phyloP scores from a whole-genome alignment of 2,329 filamentous ascomycete species.

The Colletotrichum cuscutae region DNA sequence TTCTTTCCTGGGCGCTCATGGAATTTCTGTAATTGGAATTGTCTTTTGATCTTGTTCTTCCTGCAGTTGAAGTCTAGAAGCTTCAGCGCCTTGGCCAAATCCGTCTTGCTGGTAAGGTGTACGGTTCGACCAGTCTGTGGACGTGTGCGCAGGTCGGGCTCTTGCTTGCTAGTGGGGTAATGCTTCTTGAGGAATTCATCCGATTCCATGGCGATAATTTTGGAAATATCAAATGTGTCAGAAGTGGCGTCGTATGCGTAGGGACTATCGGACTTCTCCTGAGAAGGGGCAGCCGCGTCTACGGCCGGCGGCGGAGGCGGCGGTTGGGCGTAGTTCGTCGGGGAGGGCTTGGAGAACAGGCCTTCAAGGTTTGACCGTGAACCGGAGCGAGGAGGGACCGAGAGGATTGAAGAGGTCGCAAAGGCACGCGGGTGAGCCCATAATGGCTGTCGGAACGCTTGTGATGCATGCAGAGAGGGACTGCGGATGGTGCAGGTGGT shows the following conservation, averaged over 20 bases:
- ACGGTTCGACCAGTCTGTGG: slow-evolving; percentile 57
- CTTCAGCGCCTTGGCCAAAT: slow-evolving; percentile 56
- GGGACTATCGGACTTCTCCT: background rate
- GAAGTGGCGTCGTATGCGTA: slow-evolving; percentile 35
- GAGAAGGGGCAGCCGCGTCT: background rate
- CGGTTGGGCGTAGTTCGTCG: background rate
- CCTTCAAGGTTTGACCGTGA: background rate
- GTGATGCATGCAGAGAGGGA: background rate
- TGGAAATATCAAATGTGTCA: slow-evolving; percentile 45
- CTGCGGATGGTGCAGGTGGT: slow-evolving; percentile 20
- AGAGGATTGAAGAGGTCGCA: slow-evolving; percentile 8
- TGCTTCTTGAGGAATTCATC: slow-evolving; percentile 37
- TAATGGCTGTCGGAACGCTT: slow-evolving; percentile 12
- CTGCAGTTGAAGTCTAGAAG: slow-evolving; percentile 51
- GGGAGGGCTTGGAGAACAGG: background rate
- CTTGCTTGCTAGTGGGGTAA: slow-evolving; percentile 30
- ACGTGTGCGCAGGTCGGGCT: slow-evolving; percentile 48
- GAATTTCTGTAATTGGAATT: slow-evolving; percentile 70
- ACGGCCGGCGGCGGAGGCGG: slow-evolving; percentile 9
- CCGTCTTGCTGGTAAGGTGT: slow-evolving; percentile 53
- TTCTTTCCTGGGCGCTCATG: slow-evolving; percentile 82
- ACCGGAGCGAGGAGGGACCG: background rate
- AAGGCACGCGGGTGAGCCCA: slow-evolving; percentile 16
- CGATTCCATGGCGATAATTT: slow-evolving; percentile 47
- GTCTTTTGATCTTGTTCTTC: slow-evolving; percentile 67